Base-by-base conservation (phyloP, 208 protist genomes). In the Acanthamoeba sp. region DNA sequence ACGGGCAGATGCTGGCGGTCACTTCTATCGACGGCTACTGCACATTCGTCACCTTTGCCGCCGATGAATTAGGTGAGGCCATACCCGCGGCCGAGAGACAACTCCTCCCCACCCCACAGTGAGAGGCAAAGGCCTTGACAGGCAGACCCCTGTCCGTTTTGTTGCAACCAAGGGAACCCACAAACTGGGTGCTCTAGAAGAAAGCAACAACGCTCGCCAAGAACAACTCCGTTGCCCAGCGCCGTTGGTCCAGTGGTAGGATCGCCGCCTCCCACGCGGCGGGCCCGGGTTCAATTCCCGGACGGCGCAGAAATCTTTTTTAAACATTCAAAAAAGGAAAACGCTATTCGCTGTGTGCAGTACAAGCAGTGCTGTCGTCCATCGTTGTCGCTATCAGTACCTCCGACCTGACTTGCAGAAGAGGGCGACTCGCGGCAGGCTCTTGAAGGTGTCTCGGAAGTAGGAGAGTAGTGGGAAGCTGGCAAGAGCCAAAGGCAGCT, bases 1-100 rank as follows among this genome's bases (percentile, higher is more conserved):
- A 91, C 40, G 85, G 85, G n/a, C 29, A 45, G 34, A 64, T n/a
- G 36, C 85, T 91, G 20, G 50, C 34, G 10, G 55, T 91, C 24
- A 52, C 85, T 3, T 91, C 85, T 10, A 38, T 29, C 57, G 85
- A 91, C 57, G 85, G 85, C 57, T 91, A 91, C 38, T 64, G 48
- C 85, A 52, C 55, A 3, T 64, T 91, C 57, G 32, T 71, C 20
- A 36, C 85, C 24, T 91, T 91, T 34, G 55, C 29, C 14, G 55
- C 55, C 16, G 85, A 71, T 32, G 85, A 91, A 50, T 55, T 91
- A 10, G 85, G 85, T 36, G 78, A 50, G 45, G n/a, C 38, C 42
- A 22, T 87, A 5, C 27, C 45, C 20, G 1, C 38, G 0, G 42
- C 9, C 24, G 78, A 87, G 4, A 24, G 45, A 18, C 45, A 57